Base-by-base conservation (phyloP, 306 rosid species). In the Corylus avellana region DNA sequence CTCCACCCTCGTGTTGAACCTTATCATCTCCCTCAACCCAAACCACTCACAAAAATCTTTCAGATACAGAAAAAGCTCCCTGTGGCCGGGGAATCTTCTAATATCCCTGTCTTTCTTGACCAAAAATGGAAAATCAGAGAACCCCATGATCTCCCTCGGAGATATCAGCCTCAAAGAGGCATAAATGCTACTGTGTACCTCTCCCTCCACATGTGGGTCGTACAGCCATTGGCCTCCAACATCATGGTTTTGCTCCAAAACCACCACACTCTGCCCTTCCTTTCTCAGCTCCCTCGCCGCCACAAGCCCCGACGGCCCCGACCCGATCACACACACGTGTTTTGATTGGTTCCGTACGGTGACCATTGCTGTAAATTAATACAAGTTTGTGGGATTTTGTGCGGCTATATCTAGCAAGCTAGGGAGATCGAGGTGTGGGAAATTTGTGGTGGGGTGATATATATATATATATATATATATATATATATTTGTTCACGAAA, bases 191-290 rank as follows among this genome's bases (percentile, higher is more conserved):
- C 97, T 91, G 63, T 95, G 98, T 2, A 95, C 89, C 80, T 91
- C 94, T 0, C 75, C 89, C 75, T 91, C 86, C 18, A 92, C 91
- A 55, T 85, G 73, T 39, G 97, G 85, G 1, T 92, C 84, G 77
- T 95, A 95, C 42, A 95, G 87, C 98, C 98, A 95, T 80, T 95
- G 98, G 0, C 98, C 98, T 54, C 98, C 98, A 4, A 95, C 86
- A 61, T 92, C 98, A 79, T 92, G 89, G 80, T 90, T 87, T 79
- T 91, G 97, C 78, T 95, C 98, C 12, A 92, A 32, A 14, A 95
- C 91, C 69, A 85, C 85, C 75, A 56, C 96, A 53, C 49, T 74
- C 54, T 91, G 98, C 16, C 97, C 96, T 86, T 95, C 98, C 87
- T 85, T 92, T 55, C 87, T 85, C 74, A 92, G 74, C 90, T 95